phyloP scores from a whole-genome alignment of 495 filamentous ascomycete genomes.

The Patellaria atrata region DNA sequence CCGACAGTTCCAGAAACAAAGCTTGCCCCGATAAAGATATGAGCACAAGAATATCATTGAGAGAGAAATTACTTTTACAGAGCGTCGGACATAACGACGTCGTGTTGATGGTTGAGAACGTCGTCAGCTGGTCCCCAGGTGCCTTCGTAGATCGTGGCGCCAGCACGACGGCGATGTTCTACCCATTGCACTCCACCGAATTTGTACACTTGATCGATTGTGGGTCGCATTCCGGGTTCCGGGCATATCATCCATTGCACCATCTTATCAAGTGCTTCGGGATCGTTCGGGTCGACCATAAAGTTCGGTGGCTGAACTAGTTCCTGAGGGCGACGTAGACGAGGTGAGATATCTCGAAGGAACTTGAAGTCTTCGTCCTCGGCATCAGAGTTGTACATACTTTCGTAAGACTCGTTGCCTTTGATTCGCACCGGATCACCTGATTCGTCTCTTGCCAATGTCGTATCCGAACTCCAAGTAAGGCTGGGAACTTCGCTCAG shows the following conservation, averaged over 20 bases:
- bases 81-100: slow-evolving; percentile 59
- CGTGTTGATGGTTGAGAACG: slow-evolving; percentile 40
- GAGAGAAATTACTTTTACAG: no score
- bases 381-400: slow-evolving; percentile 10
- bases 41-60: no score
- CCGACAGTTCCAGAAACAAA: no score
- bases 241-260: slow-evolving; percentile 81
- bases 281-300: slow-evolving; percentile 60
- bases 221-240: slow-evolving; percentile 57
- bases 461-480: slow-evolving; percentile 58
- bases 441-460: slow-evolving; percentile 56
- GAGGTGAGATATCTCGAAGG: slow-evolving; percentile 11
- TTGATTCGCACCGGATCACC: slow-evolving; percentile 41
- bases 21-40: no score
- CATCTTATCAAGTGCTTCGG: slow-evolving; percentile 64
- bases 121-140: slow-evolving; percentile 82
- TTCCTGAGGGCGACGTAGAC: slow-evolving; percentile 39
- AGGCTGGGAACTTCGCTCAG: slow-evolving; percentile 73
- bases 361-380: slow-evolving; percentile 2
- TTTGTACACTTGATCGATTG: slow-evolving; percentile 52
- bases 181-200: slow-evolving; percentile 64
- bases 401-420: slow-evolving; percentile 4
- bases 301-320: slow-evolving; percentile 66
- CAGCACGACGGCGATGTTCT: slow-evolving; percentile 53
- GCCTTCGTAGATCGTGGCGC: slow-evolving; percentile 86